These are phyloP conservation scores for Coemansia sp. DNA, from an alignment of 192 early-diverging fungal species.

Conservation along the genomic window DNA sequence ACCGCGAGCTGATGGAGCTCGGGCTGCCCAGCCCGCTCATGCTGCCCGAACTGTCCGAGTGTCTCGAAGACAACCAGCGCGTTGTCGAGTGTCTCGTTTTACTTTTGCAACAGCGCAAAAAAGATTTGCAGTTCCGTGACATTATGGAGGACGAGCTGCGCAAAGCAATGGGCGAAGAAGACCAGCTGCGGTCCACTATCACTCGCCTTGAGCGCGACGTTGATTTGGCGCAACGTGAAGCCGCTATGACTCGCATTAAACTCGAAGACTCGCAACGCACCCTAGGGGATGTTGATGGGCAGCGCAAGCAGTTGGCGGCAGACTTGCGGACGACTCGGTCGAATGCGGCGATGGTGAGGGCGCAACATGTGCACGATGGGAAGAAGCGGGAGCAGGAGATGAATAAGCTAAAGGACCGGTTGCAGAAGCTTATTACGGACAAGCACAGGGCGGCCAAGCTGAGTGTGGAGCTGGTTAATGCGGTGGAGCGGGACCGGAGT, in stretches of 20 bases:
- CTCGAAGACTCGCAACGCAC: conserved; percentile 34
- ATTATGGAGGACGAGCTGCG: conserved; percentile 44
- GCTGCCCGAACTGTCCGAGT: conserved; percentile 41
- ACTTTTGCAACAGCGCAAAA: conserved; percentile 30
- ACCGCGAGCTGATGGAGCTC: conserved; percentile 50
- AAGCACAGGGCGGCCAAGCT: conserved; percentile 36
- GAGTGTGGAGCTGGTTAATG: conserved; percentile 35
- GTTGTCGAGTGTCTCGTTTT: conserved; percentile 42
- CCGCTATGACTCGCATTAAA: conserved; percentile 24
- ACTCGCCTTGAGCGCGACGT: conserved; percentile 40
- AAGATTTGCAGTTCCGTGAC: conserved; percentile 45
- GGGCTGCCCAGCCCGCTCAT: conserved; percentile 48
- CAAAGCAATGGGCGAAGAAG: conserved; percentile 50
- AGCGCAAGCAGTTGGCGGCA: conserved; percentile 21
- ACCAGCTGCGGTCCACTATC: conserved; percentile 26
- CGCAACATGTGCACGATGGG: conserved; percentile 47
- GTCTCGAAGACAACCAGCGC: conserved; percentile 45
- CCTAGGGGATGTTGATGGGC: conserved; percentile 14
- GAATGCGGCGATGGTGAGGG: conserved; percentile 26
- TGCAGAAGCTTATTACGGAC: conserved; percentile 51
- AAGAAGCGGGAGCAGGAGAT: conserved; percentile 52
- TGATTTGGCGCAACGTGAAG: conserved; percentile 39
- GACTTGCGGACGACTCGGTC: conserved; percentile 39
- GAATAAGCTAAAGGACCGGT: conserved; percentile 34
- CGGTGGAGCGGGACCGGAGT: conserved; percentile 23